A percentile compares a stretch with the other conserved stretches of the same genome.
Evolutionary conservation across 352 stramenopile genomes (phyloP).

Genomic region (Stramenopiles sp.): DNA sequence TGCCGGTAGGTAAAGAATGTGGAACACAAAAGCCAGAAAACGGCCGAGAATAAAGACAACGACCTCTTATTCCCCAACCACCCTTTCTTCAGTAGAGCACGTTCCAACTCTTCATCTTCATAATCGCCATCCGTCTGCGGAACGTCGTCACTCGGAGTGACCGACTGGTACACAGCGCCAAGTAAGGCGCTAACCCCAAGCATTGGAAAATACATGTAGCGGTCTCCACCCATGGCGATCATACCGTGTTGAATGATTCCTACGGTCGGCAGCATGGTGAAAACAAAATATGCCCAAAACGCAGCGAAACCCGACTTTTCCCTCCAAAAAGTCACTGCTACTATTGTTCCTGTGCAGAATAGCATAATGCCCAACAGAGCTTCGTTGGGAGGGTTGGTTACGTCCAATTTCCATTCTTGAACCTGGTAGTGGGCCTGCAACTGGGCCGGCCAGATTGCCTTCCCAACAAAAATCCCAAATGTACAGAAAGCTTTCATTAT

Average conservation of each 20-base stretch:
- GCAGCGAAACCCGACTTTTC: background rate
- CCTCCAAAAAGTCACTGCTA: background rate
- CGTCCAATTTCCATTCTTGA: constrained; percentile 24
- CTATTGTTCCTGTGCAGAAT: background rate
- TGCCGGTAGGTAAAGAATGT: background rate
- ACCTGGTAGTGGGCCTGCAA: constrained; percentile 40
- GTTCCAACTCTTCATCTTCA: background rate
- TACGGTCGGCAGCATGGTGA: constrained; percentile 36
- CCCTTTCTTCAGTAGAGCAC: background rate
- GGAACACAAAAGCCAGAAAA: no score
- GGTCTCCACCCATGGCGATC: constrained; percentile 31
- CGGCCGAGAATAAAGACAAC: background rate
- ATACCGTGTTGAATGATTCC: constrained; percentile 48
- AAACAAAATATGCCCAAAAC: constrained; percentile 25
- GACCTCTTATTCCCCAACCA: background rate
- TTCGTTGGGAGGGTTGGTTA: background rate
- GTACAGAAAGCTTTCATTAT: constrained; percentile 31
- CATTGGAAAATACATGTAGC: constrained; percentile 41
- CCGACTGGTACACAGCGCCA: background rate
- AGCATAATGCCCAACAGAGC: background rate
- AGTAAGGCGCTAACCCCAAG: constrained; percentile 28
- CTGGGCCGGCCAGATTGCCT: constrained; percentile 30
- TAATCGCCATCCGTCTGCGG: background rate
- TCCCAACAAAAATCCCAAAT: constrained; percentile 27
- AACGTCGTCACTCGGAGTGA: background rate